phyloP scores from a whole-genome alignment of 2,329 filamentous ascomycete genomes.

The Xylariaceae sp. region DNA sequence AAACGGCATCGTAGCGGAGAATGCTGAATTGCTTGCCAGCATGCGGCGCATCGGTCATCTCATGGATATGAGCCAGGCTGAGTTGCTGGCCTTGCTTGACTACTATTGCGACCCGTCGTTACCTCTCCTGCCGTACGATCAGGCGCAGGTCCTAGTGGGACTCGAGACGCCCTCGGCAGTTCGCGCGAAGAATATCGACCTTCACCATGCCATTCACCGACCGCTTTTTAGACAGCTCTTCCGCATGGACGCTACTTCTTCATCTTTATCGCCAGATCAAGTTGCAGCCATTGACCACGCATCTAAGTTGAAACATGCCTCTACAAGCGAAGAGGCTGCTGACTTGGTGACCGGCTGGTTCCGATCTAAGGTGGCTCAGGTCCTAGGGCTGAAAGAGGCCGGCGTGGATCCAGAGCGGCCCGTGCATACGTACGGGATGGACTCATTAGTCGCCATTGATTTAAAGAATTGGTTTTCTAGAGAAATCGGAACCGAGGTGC shows the following conservation, averaged over 20 bases:
- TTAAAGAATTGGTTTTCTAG: conserved; percentile 26
- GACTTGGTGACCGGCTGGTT: conserved; percentile 1
- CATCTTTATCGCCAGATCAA: neutral
- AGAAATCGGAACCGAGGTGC: conserved; percentile 22
- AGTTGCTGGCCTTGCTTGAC: conserved; percentile 11
- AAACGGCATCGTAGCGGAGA: conserved; percentile 22
- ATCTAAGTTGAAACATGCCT: neutral
- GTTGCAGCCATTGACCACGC: neutral
- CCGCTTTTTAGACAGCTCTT: conserved; percentile 21
- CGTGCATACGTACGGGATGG: conserved; percentile 21
- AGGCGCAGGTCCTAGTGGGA: conserved; percentile 16
- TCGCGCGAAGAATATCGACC: conserved; percentile 18
- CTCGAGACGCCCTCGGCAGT: neutral
- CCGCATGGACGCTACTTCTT: neutral
- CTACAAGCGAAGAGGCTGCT: conserved; percentile 1
- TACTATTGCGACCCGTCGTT: conserved; percentile 19
- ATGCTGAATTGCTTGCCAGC: neutral
- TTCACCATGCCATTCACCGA: conserved; percentile 15
- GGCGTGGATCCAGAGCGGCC: conserved; percentile 24
- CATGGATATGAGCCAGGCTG: conserved; percentile 15
- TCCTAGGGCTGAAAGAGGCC: conserved; percentile 11
- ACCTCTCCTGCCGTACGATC: neutral
- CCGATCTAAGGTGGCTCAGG: conserved; percentile 14
- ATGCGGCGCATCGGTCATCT: conserved; percentile 14
- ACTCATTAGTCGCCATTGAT: conserved; percentile 28